A percentile compares a stretch with the other conserved stretches of the same genome.
Evolutionary conservation across 352 stramenopile species (phyloP).

Genomic region (Phytophthora pseudosyringae): DNA sequence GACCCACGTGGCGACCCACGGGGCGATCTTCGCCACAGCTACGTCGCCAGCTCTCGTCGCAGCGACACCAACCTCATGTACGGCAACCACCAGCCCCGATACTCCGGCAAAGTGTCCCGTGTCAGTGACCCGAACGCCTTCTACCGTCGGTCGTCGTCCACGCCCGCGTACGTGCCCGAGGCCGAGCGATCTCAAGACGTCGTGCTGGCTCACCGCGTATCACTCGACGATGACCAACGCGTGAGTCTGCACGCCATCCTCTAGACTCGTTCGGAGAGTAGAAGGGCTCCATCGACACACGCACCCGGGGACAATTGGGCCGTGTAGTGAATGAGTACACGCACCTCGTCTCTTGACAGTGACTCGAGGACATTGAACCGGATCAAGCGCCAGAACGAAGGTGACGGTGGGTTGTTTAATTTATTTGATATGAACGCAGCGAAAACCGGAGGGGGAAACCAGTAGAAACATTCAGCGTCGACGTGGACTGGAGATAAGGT

Average conservation of each 20-base stretch:
- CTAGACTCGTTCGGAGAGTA: constrained; percentile 30
- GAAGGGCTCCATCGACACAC: constrained; percentile 13
- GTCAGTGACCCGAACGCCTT: constrained; percentile 58
- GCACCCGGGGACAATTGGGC: not conserved
- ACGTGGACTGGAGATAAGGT: constrained; percentile 17
- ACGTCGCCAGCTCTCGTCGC: constrained; percentile 37
- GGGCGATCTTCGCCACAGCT: constrained; percentile 33
- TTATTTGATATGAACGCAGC: constrained; percentile 47
- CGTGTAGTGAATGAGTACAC: constrained; percentile 18
- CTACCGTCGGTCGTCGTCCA: constrained; percentile 45
- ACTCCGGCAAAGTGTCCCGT: constrained; percentile 40
- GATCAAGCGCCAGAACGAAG: constrained; percentile 9
- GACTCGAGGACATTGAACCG: not conserved
- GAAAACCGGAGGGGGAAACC: constrained; percentile 24
- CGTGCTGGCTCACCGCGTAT: constrained; percentile 63
- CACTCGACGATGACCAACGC: constrained; percentile 62
- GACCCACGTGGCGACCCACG: not conserved
- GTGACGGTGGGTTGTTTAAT: constrained; percentile 39
- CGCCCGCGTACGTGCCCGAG: constrained; percentile 40
- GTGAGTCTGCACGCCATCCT: constrained; percentile 74
- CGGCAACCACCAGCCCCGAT: constrained; percentile 30
- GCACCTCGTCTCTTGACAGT: constrained; percentile 8
- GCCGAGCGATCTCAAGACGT: constrained; percentile 54
- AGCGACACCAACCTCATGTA: constrained; percentile 47
- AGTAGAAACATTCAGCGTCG: constrained; percentile 27